Evolutionary conservation across 257 asterid species (phyloP).

Genomic region (Euphrasia confusa): DNA sequence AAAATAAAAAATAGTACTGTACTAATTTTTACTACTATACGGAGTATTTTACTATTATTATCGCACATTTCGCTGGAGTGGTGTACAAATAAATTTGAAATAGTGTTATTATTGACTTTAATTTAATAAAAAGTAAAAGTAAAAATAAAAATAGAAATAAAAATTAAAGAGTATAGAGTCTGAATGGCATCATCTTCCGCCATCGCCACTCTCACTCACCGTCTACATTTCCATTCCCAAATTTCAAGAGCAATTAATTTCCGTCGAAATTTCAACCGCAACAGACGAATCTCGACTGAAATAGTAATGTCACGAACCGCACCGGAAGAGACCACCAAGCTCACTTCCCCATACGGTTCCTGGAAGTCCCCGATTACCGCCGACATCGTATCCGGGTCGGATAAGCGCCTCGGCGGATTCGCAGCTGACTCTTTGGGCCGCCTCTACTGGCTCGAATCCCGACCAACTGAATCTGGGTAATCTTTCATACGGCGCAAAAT

Average conservation of each 20-base stretch:
- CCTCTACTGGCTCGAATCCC: slow-evolving; percentile 77
- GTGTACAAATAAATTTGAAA: too few relatives aligned
- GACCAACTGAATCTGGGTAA: slow-evolving; percentile 88
- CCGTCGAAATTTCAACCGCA: slow-evolving; percentile 11
- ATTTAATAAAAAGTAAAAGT: not conserved
- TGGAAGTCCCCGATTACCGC: slow-evolving; percentile 96
- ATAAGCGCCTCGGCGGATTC: slow-evolving; percentile 70
- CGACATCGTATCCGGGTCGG: slow-evolving; percentile 72
- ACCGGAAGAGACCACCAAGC: slow-evolving; percentile 23
- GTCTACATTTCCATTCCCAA: slow-evolving; percentile 18
- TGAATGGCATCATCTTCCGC: slow-evolving; percentile 34
- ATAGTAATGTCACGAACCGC: slow-evolving; percentile 23
- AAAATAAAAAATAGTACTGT: too few relatives aligned
- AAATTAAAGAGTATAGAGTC: not conserved
- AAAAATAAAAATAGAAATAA: not conserved
- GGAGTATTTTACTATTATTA: too few relatives aligned
- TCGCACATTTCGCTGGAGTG: too few relatives aligned
- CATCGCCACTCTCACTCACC: slow-evolving; percentile 27
- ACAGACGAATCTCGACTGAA: slow-evolving; percentile 22
- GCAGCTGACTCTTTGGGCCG: slow-evolving; percentile 53
- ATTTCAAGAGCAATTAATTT: slow-evolving; percentile 21
- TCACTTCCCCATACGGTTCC: slow-evolving; percentile 78
- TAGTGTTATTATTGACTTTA: too few relatives aligned
- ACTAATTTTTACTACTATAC: too few relatives aligned
- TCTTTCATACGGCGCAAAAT: not conserved